Evolutionary conservation across 306 rosid species (phyloP), one percentile per base, ranked within the genome.

Genomic region (Citrullus colocynthis): DNA sequence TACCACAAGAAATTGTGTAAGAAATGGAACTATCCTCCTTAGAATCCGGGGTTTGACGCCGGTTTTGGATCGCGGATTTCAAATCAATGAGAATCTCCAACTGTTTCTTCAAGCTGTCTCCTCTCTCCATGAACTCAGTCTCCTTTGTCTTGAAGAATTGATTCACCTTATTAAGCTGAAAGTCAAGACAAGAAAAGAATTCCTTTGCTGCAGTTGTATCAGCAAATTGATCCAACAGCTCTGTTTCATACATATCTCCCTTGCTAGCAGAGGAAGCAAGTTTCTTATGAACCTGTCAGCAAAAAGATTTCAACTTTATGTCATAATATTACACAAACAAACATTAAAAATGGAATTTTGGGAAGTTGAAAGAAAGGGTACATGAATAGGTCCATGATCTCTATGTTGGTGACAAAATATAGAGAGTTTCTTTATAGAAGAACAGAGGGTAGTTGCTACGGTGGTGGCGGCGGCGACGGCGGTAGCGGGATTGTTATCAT

Each of bases 191-290:
- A 58, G 91, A 78, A 76, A 96, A 96, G 78, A 96, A 96, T n/a
- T 92, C 97, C 37, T 88, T 92, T 2, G 97, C 88, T 5, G 97
- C 91, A 67, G 88, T 89, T 70, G 87, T 86, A 34, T 92, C 99
- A 6, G 91, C 88, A 80, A 96, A 91, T 77, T 92, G 89, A 51
- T 92, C 99, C 12, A 96, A 80, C 79, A 96, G 60, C 78, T 96
- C 98, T 6, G 99, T 96, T 83, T 96, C 99, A 79, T 96, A 96
- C 88, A 91, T 81, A 71, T 92, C 97, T 32, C 89, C 97, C 67
- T 85, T 87, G 75, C 88, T 87, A n/a, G 85, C 80, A 54, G 99
- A 92, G 36, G 96, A 89, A 34, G 90, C 92, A 70, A 87, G 96
- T 79, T 92, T 96, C 88, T 83, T 91, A 80, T 87, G 99, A 49